Evolutionary conservation across 257 asterid genomes (phyloP).

Genomic region (Salvia hispanica): DNA sequence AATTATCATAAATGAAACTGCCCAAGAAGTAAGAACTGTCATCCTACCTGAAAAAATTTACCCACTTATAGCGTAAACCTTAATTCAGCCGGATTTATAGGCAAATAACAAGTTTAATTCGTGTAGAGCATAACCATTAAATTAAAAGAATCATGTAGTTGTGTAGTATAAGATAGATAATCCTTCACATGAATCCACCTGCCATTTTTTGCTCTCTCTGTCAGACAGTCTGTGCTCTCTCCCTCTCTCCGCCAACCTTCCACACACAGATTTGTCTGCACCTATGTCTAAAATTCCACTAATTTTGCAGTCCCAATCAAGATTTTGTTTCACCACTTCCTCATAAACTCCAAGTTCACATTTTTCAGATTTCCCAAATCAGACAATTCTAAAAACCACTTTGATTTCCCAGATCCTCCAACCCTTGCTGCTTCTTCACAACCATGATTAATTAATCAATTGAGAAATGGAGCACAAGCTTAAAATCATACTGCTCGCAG

Average conservation of each 20-base stretch:
- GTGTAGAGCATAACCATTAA: too few species aligned
- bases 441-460: conserved; percentile 7
- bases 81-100: too few species aligned
- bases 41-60: too few species aligned
- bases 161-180: conserved; percentile 3
- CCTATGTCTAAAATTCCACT: conserved; percentile 23
- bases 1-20: too few species aligned
- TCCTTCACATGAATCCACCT: conserved; percentile 43
- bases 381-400: conserved; percentile 3
- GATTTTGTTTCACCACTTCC: not conserved
- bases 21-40: too few species aligned
- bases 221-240: conserved; percentile 24
- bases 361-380: conserved; percentile 23
- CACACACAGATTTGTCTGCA: conserved; percentile 35
- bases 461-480: conserved; percentile 57
- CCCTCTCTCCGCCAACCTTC: conserved; percentile 4
- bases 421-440: conserved; percentile 30
- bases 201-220: conserved; percentile 27
- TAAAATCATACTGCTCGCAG: conserved; percentile 49
- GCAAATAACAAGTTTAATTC: too few species aligned
- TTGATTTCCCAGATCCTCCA: conserved; percentile 55
- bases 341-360: conserved; percentile 33
- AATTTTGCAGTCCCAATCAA: conserved; percentile 30
- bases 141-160: too few species aligned
- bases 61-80: too few species aligned